Conservation (phyloP, 305 asterid genomes). For the Withania somnifera region DNA sequence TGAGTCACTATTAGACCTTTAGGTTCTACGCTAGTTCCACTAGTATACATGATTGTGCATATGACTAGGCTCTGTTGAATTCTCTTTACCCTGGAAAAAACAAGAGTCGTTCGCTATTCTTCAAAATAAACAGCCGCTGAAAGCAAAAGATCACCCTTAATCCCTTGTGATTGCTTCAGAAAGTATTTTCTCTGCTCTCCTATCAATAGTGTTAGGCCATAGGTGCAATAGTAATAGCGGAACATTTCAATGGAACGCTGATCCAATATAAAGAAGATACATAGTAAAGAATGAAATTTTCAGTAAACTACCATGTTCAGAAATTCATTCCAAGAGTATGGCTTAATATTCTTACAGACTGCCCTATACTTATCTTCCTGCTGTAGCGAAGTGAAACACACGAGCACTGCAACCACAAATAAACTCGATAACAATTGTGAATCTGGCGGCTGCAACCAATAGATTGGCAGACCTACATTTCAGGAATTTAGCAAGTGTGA, state of each 20-base stretch:
- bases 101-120: background rate
- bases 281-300: background rate
- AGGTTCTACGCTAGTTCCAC: constrained; percentile 95
- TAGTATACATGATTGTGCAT: constrained; percentile 95
- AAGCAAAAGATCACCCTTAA: background rate
- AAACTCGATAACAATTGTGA: constrained; percentile 6
- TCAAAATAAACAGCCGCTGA: background rate
- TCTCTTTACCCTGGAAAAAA: constrained; percentile 47
- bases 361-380: constrained; percentile 47
- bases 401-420: constrained; percentile 46
- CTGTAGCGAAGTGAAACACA: constrained; percentile 63
- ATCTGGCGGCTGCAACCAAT: background rate
- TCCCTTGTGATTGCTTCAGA: too few relatives aligned
- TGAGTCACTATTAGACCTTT: constrained; percentile 94
- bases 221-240: background rate
- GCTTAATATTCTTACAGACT: constrained; percentile 36
- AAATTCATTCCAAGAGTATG: constrained; percentile 68
- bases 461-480: constrained; percentile 37
- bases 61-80: constrained; percentile 35
- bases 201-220: too few relatives aligned
- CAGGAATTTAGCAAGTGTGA: constrained; percentile 58
- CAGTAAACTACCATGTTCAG: constrained; percentile 42
- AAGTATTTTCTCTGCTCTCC: too few relatives aligned
- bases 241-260: background rate
- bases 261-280: background rate